Evolutionary conservation across 441 rosid genomes (phyloP), one percentile per base, ranked within the genome.

Genomic region (Populus hybrid): DNA sequence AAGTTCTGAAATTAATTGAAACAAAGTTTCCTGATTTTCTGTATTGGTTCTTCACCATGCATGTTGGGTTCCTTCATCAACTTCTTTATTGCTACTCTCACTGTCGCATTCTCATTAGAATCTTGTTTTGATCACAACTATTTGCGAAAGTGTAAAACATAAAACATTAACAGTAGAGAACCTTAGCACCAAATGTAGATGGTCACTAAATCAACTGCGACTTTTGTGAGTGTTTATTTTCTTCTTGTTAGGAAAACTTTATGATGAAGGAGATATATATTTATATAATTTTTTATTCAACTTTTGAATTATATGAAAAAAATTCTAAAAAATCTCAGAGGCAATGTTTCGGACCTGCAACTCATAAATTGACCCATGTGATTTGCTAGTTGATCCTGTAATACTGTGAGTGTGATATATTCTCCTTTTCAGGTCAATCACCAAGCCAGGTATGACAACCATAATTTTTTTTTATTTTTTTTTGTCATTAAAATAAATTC

Each of bases 11-110:
- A 16, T 50, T 50, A 14, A 16, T 50, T 67, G 69, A 40, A 82
- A 67, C 82, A 75, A 30, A 63, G 75, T 74, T 76, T 77, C 78
- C 72, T 67, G 78, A 69, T 74, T 79, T 50, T 70, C 68, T 84
- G 72, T 50, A 83, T 77, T 53, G 72, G 72, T 40, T 77, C 72
- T 76, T 77, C 84, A 83, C 81, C 32, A 79, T 81, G 79, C 61
- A 64, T 68, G 36, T 38, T 67, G 14, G 40, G 34, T 32, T 14
- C 61, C 71, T 63, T 53, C 59, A 11, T 57, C 57, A 70, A 3
- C 59, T 70, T 70, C 30, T 70, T 30, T 21, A 24, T 9, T 38
- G 21, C 21, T 34, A 23, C 28, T 71, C 67, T 30, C n/a, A 5
- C 66, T 30, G 32, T 30, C 32, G 32, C 32, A 30, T 30, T 11